Base-by-base conservation (phyloP, 2,329 filamentous ascomycete species). In the Drechslerella dactyloides region DNA sequence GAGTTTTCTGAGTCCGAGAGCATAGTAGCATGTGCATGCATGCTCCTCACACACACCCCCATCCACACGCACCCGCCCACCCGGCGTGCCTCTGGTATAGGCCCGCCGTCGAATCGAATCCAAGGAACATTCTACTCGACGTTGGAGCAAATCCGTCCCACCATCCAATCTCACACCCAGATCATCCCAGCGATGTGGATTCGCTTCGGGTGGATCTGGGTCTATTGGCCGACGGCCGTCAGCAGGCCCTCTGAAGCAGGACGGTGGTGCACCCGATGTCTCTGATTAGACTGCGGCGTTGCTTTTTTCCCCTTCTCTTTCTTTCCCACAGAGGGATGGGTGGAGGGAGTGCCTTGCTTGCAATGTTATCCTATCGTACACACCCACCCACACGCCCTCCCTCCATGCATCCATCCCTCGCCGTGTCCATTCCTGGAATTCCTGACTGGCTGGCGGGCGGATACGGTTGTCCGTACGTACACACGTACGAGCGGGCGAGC, bases 101-200 rank as follows among this genome's bases (percentile, higher is more conserved):
- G 8, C 27, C 27, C 27, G 27, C 27, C 27, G 27, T n/a, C 27
- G 27, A 33, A 58, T 61, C 30, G 53, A 8, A 51, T 54, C 55
- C 59, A 64, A 70, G 66, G 59, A 40, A 70, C 46, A 23, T 50
- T 70, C 59, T 56, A 40, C 54, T 56, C 54, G 64, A 60, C 54
- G 59, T 70, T 64, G 44, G 54, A 70, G 54, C 50, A 59, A 63
- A 64, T 70, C 66, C 66, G 66, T 64, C 66, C 24, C 54, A 70
- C 66, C 54, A 59, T 70, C 66, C 66, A 70, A 70, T 70, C 66
- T 64, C 53, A 58, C 48, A 37, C 8, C 48, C 46, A 64, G 59
- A 59, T 59, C 50, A 64, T 52, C 66, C 66, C 66, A 55, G 59
- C 48, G 54, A 40, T 50, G 55, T 52, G 66, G 61, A 51, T 56